These are phyloP conservation scores for Solanum chilense DNA, from an alignment of 257 asterid genomes.

Conservation along the genomic window DNA sequence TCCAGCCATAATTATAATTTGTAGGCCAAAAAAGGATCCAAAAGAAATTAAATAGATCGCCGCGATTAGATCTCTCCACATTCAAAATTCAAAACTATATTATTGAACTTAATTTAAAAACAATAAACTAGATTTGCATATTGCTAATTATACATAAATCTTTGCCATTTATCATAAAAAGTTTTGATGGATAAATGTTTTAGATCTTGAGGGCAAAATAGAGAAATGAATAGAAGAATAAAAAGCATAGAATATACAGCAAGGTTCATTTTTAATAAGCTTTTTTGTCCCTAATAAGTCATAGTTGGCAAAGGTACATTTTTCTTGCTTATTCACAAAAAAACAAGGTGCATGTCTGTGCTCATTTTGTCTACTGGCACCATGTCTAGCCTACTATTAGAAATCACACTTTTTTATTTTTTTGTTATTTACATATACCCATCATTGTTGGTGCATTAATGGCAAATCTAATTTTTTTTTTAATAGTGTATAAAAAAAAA, in stretches of 20 bases:
- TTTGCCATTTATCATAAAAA: background rate
- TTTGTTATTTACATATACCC: background rate
- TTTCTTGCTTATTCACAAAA: conserved; percentile 4
- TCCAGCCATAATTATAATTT: conserved; percentile 7
- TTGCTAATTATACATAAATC: background rate
- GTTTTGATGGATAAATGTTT: too few species aligned
- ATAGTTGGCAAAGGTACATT: conserved; percentile 18
- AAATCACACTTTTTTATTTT: background rate
- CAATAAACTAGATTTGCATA: background rate
- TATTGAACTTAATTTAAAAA: background rate
- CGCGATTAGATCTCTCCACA: background rate
- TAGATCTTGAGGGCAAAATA: background rate
- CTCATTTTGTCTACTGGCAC: conserved; percentile 9
- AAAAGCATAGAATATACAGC: background rate
- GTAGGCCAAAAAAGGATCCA: background rate
- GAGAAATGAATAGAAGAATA: background rate
- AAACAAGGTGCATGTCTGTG: background rate
- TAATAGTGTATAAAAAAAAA: too few species aligned
- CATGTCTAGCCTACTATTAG: conserved; percentile 6
- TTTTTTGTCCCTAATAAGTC: background rate
- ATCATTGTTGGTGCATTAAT: conserved; percentile 1
- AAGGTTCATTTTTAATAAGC: background rate
- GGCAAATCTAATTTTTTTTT: background rate
- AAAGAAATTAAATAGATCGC: conserved; percentile 3
- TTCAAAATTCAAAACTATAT: conserved; percentile 1